Base-by-base conservation (phyloP, 192 early-diverging fungal genomes). In the Backusella westeae region DNA sequence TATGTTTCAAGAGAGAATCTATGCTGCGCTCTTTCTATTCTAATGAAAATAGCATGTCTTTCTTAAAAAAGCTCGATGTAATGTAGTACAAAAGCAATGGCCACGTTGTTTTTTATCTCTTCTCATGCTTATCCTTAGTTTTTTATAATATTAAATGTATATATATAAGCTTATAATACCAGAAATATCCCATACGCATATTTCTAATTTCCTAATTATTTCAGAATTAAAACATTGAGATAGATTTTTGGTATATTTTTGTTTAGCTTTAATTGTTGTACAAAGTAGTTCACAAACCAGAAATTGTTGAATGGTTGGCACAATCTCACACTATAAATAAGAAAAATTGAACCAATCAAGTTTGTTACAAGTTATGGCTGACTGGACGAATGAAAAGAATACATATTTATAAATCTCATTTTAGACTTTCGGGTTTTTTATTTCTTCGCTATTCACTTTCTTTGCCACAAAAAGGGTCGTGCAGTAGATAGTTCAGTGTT, bases 381-480 rank as follows among this genome's bases (percentile, higher is more conserved):
- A 56, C n/a, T 56, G 53, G 21, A 56, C 53, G 53, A 56, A 56
- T 56, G 8, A 56, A 56, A 56, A 56, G 21, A 56, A 21, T 21
- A 56, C 53, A 21, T 56, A 53, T 53, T 53, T 53, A 53, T 53
- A 56, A 6, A 56, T 56, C n/a, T 56, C 53, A 56, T 56, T 56
- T 56, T 39, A 56, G 8, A 21, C 53, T 56, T 21, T 56, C 53
- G n/a, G 53, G 21, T 56, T 56, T 56, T 21, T 56, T 56, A 21
- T 56, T 56, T 21, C n/a, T 56, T 56, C 8, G 8, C 21, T 8
- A 56, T 21, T 56, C 53, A 56, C 53, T 21, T 56, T 21, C 21
- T 56, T 56, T 56, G 53, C 53, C 53, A 56, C 53, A 56, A 56
- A 56, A 56, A 56, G 53, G 53, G 53, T 56, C 53, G 53, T 21